Evolutionary conservation across 495 filamentous ascomycete species (phyloP).

Genomic region (Astrothelium subdiscretum): DNA sequence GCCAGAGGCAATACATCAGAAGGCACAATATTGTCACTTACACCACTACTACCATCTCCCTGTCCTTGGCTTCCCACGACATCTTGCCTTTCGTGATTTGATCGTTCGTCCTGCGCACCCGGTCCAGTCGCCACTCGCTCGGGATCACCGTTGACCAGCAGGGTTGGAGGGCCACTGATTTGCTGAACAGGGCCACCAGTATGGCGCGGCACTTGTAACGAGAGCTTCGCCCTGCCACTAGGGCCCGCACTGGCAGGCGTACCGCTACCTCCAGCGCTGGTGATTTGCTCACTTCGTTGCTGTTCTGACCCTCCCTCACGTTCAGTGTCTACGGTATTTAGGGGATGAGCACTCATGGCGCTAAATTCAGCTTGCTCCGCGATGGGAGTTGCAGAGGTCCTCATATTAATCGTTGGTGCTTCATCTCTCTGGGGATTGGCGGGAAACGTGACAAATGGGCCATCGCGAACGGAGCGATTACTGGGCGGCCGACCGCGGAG

Average conservation of each 20-base stretch:
- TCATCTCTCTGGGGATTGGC: constrained; percentile 46
- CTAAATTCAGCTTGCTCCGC: constrained; percentile 10
- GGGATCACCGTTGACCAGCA: constrained; percentile 56
- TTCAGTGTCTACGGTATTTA: background rate
- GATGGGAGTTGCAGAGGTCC: constrained; percentile 14
- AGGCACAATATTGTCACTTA: background rate
- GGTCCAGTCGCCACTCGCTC: constrained; percentile 13
- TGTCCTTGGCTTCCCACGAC: background rate
- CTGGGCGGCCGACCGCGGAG: constrained; percentile 76
- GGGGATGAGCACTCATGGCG: constrained; percentile 16
- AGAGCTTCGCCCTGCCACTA: constrained; percentile 47
- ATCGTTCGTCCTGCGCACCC: background rate
- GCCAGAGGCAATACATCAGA: background rate
- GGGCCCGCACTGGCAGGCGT: constrained; percentile 22
- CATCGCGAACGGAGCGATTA: constrained; percentile 59
- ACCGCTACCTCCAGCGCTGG: constrained; percentile 19
- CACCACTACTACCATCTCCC: background rate
- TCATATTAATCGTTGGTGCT: constrained; percentile 22
- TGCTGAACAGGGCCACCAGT: constrained; percentile 63
- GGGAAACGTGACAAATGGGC: constrained; percentile 81
- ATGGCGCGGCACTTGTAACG: constrained; percentile 71
- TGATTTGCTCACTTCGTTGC: background rate
- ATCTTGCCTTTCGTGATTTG: background rate
- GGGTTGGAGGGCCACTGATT: constrained; percentile 49
- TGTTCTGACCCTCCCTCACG: background rate